A percentile compares a stretch with the other conserved stretches of the same genome.
Conservation (phyloP, 768 basidiomycete species). For the Tricholomella constricta region DNA sequence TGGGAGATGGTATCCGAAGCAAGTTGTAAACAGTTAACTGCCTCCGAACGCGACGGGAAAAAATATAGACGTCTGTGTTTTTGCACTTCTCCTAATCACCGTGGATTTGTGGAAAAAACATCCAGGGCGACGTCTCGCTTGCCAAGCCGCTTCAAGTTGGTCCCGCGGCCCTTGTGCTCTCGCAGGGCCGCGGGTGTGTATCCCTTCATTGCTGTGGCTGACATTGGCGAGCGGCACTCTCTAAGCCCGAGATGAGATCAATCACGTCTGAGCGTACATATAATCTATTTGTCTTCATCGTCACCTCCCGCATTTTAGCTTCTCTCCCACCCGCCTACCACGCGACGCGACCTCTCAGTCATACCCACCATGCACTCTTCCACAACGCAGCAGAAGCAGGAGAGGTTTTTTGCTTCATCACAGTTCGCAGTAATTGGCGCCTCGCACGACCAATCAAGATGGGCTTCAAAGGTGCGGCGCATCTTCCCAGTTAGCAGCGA, state of each 20-base stretch:
- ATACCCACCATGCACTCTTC: slow-evolving; percentile 2
- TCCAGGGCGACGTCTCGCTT: background rate
- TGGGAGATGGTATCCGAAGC: slow-evolving; percentile 63
- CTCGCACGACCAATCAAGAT: slow-evolving; percentile 17
- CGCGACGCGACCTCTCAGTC: background rate
- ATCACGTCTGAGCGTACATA: slow-evolving; percentile 7
- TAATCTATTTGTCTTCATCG: background rate
- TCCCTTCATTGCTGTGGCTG: slow-evolving; percentile 10
- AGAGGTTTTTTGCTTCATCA: slow-evolving; percentile 19
- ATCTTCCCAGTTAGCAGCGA: background rate
- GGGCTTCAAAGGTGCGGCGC: slow-evolving; percentile 15
- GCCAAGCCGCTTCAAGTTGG: background rate
- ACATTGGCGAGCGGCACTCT: slow-evolving; percentile 8
- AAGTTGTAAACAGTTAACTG: slow-evolving; percentile 20
- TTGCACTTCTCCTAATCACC: slow-evolving; percentile 9
- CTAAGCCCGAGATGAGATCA: slow-evolving; percentile 12
- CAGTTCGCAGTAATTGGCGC: slow-evolving; percentile 23
- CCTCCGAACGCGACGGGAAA: background rate
- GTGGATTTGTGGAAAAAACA: slow-evolving; percentile 9
- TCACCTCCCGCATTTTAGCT: background rate
- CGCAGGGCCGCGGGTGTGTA: slow-evolving; percentile 6
- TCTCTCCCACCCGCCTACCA: background rate
- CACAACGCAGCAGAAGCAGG: slow-evolving; percentile 11
- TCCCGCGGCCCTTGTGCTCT: slow-evolving; percentile 10
- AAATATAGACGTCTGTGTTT: slow-evolving; percentile 1